These are phyloP conservation scores for Paramecium tetraurelia DNA, from an alignment of 73 alveolate genomes.

Conservation along the genomic window DNA sequence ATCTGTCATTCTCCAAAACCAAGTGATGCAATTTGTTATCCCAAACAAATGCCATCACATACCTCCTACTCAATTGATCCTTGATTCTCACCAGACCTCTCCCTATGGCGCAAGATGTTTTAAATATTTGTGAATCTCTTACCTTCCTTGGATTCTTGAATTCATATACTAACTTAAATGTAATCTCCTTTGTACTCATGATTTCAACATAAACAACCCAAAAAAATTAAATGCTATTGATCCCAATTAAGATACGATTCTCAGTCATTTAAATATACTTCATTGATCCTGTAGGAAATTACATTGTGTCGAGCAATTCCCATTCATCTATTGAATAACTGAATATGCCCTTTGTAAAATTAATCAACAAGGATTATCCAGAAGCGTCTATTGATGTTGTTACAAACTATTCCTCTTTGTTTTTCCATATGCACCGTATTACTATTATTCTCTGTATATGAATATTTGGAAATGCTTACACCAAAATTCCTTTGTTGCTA, in stretches of 20 bases:
- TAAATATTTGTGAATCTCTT: background rate
- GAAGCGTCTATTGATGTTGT: background rate
- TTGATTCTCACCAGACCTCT: background rate
- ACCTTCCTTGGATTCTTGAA: background rate
- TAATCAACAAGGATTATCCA: background rate
- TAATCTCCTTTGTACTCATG: background rate
- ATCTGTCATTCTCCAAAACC: background rate
- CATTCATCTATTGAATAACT: background rate
- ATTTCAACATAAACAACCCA: background rate
- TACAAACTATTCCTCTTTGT: background rate
- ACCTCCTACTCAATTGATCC: background rate
- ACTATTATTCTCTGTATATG: background rate
- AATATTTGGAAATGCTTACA: background rate
- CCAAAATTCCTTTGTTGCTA: background rate
- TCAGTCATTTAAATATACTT: background rate
- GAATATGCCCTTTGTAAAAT: background rate
- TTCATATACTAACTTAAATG: background rate
- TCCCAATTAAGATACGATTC: background rate
- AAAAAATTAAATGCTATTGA: background rate
- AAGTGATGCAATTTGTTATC: background rate
- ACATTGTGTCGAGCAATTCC: background rate
- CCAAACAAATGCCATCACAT: background rate
- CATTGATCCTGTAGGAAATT: slow-evolving; percentile 1
- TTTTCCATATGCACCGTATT: background rate
- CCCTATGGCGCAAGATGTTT: slow-evolving; percentile 1